These are phyloP conservation scores for Zygoascus biomembranicola DNA, from an alignment of 805 yeast species.

Conservation along the genomic window DNA sequence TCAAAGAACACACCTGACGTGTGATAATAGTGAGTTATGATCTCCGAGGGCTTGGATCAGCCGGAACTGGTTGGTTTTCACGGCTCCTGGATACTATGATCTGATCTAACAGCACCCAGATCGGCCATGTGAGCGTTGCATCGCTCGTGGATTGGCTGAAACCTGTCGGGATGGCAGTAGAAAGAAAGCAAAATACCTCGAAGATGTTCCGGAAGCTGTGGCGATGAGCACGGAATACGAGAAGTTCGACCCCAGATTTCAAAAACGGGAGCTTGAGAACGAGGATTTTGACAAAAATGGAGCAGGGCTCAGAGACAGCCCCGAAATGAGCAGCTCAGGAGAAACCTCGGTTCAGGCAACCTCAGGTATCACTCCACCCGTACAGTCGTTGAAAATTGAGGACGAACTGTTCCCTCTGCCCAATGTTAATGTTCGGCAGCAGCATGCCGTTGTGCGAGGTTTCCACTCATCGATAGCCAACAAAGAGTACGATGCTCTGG, in stretches of 20 bases:
- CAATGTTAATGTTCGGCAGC: not conserved
- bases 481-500: constrained; percentile 29
- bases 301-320: not conserved
- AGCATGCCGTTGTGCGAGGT: not conserved
- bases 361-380: not conserved
- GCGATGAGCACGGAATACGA: constrained; percentile 8
- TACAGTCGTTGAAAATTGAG: not conserved
- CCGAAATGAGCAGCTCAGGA: not conserved
- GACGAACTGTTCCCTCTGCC: not conserved
- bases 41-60: not conserved
- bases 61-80: not conserved
- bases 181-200: constrained; percentile 72
- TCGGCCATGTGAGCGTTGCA: constrained; percentile 78
- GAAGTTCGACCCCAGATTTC: constrained; percentile 8
- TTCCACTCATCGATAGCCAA: constrained; percentile 30
- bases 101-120: constrained; percentile 19
- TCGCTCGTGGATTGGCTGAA: constrained; percentile 53
- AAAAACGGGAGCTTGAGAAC: not conserved
- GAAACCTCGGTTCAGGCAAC: not conserved
- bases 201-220: constrained; percentile 42
- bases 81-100: not conserved
- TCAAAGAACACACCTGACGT: constrained; percentile 84
- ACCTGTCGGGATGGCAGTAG: constrained; percentile 87
- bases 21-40: constrained; percentile 46
- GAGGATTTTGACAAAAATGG: not conserved